Evolutionary conservation across 176 grass and related monocot genomes (phyloP), one percentile per base, ranked within the genome.

Genomic region (Musa troglodytarum): DNA sequence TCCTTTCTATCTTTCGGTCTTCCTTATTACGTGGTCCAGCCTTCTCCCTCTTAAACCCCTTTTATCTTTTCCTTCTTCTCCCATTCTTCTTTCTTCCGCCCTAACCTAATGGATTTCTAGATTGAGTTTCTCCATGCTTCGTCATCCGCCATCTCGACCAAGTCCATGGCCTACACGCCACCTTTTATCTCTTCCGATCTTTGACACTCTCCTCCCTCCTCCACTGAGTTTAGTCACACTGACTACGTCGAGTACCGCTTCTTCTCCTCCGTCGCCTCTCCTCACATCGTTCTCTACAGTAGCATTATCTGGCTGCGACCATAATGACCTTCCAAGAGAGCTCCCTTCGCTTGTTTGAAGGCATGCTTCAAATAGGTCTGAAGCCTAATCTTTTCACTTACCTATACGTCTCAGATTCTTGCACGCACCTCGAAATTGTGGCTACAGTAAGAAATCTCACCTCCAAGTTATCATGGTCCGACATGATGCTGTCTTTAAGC

Each of bases 351-450:
- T 61, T 90, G 75, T 86, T 90, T 51, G 69, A 73, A 2, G 84
- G 84, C 81, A 84, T 86, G 88, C 49, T 5, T 73, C 78, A 56
- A 19, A 52, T 78, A 26, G 57, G 53, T 22, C 65, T 86, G 20
- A 63, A 43, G 5, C 71, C 78, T 1, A 83, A 86, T 66, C 62
- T 50, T 17, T 89, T 83, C 77, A 89, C 87, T 3, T 89, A 86
- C 74, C 87, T 64, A 3, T 68, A 81, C 71, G 74, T 83, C 52
- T 16, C 83, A 7, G 74, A 81, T 63, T 71, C 74, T 69, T 86
- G 84, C 82, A 53, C 68, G 20, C 59, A 64, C 22, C 83, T 86
- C 26, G 20, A 50, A 52, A 67, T 49, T 63, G 23, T 19, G 34
- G 57, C 57, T 23, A 9, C 54, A 67, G 78, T 7, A 65, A 79